phyloP scores from a whole-genome alignment of 495 filamentous ascomycete species.

The Trichoderma erinaceum region DNA sequence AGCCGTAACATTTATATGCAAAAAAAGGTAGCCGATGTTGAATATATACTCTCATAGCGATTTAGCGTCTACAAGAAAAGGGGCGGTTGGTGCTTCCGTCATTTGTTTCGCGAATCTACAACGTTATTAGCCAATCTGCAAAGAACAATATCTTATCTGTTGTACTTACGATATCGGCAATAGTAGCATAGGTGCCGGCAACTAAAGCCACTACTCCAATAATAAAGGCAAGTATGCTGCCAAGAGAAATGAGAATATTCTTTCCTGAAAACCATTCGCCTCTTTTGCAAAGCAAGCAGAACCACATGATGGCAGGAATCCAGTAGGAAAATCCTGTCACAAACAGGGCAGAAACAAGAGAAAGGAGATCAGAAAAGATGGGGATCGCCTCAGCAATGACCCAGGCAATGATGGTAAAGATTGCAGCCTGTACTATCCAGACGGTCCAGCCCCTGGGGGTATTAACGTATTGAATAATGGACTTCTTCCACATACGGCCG shows the following conservation, averaged over 20 bases:
- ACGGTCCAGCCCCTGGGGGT: conserved; percentile 30
- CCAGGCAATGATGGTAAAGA: conserved; percentile 47
- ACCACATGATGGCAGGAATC: conserved; percentile 47
- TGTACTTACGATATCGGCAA: conserved; percentile 51
- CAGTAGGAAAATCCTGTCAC: conserved; percentile 48
- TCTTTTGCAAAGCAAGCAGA: conserved; percentile 44
- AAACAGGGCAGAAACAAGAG: conserved; percentile 40
- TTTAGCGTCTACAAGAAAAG: neutral
- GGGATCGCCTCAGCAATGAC: conserved; percentile 55
- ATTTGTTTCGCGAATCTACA: conserved; percentile 2
- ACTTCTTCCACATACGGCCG: conserved; percentile 39
- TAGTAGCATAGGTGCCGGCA: conserved; percentile 52
- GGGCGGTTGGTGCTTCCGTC: conserved; percentile 6
- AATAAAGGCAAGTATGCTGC: conserved; percentile 47
- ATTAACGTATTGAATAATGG: conserved; percentile 25
- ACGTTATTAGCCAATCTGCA: neutral
- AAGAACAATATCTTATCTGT: conserved; percentile 24
- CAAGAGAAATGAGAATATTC: conserved; percentile 39
- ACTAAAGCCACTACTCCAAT: conserved; percentile 51
- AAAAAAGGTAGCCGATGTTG: neutral
- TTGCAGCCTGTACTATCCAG: conserved; percentile 45
- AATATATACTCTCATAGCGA: neutral
- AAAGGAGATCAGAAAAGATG: conserved; percentile 51
- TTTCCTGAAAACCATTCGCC: conserved; percentile 33
- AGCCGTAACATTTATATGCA: neutral